Evolutionary conservation across 75 land plant genomes (phyloP).

Genomic region (Cryptomeria japonica): DNA sequence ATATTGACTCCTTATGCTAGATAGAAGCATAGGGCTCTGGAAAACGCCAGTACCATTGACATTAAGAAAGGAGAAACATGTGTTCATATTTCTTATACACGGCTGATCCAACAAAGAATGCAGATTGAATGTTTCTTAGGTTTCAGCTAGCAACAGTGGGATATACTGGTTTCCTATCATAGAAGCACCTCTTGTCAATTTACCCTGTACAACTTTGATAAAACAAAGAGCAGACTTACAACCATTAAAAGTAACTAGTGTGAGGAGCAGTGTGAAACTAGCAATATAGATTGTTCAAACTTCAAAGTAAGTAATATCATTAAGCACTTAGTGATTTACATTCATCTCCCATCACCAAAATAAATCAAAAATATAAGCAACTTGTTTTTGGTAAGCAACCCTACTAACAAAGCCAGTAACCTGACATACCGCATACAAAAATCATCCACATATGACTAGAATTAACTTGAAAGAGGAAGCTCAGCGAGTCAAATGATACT

Average conservation of each 20-base stretch:
- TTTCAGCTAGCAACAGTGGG: not conserved
- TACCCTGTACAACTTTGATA: not conserved
- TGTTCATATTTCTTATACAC: not conserved
- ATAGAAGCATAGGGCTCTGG: not conserved
- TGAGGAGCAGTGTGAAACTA: not conserved
- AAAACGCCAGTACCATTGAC: conserved; percentile 5
- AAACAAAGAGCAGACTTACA: not conserved
- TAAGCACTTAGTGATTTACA: not conserved
- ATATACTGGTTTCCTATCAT: not conserved
- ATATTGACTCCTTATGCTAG: not conserved
- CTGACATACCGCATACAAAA: not conserved
- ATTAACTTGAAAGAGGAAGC: not conserved
- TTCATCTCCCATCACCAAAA: not conserved
- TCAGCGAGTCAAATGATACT: not conserved
- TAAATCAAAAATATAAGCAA: not conserved
- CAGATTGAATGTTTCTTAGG: conserved; percentile 4
- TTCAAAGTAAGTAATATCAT: not conserved
- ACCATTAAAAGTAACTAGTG: not conserved
- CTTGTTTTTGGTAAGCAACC: not conserved
- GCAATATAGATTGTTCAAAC: not conserved
- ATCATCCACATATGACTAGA: not conserved
- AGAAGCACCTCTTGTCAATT: not conserved
- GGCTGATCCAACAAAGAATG: not conserved
- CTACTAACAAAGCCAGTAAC: not conserved
- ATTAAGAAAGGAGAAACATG: not conserved